These are phyloP conservation scores for Serendipita sp. DNA, from an alignment of 1,284 basidiomycete genomes.

Conservation along the genomic window DNA sequence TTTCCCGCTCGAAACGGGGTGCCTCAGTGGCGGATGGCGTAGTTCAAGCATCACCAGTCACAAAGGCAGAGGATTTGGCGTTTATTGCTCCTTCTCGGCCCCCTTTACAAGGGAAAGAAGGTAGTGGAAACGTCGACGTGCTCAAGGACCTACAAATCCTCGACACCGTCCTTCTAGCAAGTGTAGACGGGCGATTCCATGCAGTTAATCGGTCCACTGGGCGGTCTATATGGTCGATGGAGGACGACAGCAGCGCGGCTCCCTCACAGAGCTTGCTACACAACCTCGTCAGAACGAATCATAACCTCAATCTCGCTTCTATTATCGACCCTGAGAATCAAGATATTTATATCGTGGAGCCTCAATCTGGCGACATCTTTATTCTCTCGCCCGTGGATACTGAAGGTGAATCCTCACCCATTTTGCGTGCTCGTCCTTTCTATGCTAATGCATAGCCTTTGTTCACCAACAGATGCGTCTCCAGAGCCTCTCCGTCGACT, in stretches of 20 bases:
- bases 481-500: constrained; percentile 61
- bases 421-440: neutral
- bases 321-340: constrained; percentile 38
- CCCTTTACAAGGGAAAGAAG: neutral
- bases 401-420: neutral
- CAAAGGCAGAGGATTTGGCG: neutral
- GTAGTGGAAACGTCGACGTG: neutral
- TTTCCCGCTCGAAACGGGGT: neutral
- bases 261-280: constrained; percentile 45
- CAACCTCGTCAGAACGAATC: constrained; percentile 49
- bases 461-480: constrained; percentile 18
- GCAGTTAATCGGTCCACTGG: constrained; percentile 74
- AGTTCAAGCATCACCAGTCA: neutral
- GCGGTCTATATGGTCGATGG: constrained; percentile 66
- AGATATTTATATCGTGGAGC: constrained; percentile 83
- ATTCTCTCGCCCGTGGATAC: constrained; percentile 39
- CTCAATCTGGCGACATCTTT: constrained; percentile 80
- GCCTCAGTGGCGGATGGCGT: neutral
- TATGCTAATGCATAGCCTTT: neutral
- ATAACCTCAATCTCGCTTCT: constrained; percentile 39
- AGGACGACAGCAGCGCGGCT: constrained; percentile 19
- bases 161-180: constrained; percentile 70
- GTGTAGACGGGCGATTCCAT: constrained; percentile 83
- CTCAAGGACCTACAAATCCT: constrained; percentile 41
- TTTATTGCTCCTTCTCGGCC: neutral